phyloP scores from a whole-genome alignment of 139 green algal genomes.

The Micractinium conductrix region DNA sequence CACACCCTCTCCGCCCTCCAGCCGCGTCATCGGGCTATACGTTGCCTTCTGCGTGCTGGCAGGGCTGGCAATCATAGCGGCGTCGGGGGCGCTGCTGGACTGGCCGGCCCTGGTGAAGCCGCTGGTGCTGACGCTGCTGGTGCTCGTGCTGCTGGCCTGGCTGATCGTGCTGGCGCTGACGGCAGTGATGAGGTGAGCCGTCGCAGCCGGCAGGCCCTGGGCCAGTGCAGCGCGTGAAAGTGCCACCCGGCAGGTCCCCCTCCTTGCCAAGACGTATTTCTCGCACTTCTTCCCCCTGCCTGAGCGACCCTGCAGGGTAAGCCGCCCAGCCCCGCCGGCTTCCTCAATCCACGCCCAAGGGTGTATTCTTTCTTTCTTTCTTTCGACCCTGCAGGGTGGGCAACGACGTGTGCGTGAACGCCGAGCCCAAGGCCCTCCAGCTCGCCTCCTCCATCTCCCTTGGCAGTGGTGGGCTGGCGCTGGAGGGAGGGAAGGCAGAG shows the following conservation, averaged over 20 bases:
- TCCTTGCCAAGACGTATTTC: no score
- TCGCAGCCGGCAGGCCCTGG: no score
- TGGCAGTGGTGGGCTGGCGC: not conserved
- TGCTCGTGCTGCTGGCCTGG: constrained; percentile 20
- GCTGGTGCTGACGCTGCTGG: not conserved
- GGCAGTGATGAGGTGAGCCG: constrained; percentile 1
- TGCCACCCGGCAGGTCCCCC: no score
- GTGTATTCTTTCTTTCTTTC: no score
- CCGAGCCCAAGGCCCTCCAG: constrained; percentile 2
- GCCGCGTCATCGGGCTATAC: not conserved
- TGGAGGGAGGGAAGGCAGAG: not conserved
- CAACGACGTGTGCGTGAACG: constrained; percentile 30
- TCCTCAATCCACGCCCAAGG: no score
- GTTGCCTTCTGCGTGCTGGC: not conserved
- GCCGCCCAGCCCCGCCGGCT: no score
- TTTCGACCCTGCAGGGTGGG: constrained; percentile 6
- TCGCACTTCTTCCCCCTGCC: no score
- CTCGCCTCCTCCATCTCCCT: not conserved
- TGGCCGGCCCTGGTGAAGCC: constrained; percentile 3
- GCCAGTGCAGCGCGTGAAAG: no score
- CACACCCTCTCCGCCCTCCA: no score
- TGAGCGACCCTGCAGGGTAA: no score
- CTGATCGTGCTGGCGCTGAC: not conserved
- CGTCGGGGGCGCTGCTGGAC: not conserved
- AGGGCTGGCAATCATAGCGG: not conserved